Evolutionary conservation across 805 yeast genomes (phyloP), one percentile per base, ranked within the genome.

Genomic region (Monosporozyma siamensis): DNA sequence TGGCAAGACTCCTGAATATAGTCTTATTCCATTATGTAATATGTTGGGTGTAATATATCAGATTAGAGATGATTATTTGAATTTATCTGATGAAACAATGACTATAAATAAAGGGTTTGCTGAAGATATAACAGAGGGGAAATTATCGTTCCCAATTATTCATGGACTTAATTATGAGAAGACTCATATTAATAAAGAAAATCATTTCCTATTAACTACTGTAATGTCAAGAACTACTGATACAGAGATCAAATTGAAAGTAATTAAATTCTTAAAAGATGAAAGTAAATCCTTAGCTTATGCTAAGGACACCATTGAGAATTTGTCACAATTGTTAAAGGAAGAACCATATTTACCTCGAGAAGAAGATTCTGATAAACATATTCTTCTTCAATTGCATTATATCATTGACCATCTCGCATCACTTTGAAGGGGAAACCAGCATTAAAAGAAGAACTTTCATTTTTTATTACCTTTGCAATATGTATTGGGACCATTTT

Each of bases 111-210:
- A 85, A 70, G 95, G 95, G 2, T 74, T 74, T 48, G 77, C 86
- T 41, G 96, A 89, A 53, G 97, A 89, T 56, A 71, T 89, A 24
- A 77, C 87, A 0, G 96, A 89, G 58, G 96, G 96, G 0, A 89
- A 88, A 61, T 75, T 82, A 46, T 85, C 95, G 0, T 82, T 85
- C 48, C 96, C 96, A 0, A 77, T 89, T 2, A 72, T 89, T 14
- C 92, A 86, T 59, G 71, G 80, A 4, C 61, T 82, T 2, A 54
- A 66, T 15, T 52, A 56, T 27, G 55, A 49, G 32, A 39, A 32
- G 27, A 39, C 29, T 10, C 15, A 15, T n/a, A 25, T 34, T 8
- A 21, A 66, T 38, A 46, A 53, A 2, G 47, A 52, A 1, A 67
- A 69, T 40, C 60, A 65, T 42, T 71, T 70, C 41, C 44, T 79